Evolutionary conservation across 2,329 filamentous ascomycete genomes (phyloP).

Genomic region (Neurospora sp.): DNA sequence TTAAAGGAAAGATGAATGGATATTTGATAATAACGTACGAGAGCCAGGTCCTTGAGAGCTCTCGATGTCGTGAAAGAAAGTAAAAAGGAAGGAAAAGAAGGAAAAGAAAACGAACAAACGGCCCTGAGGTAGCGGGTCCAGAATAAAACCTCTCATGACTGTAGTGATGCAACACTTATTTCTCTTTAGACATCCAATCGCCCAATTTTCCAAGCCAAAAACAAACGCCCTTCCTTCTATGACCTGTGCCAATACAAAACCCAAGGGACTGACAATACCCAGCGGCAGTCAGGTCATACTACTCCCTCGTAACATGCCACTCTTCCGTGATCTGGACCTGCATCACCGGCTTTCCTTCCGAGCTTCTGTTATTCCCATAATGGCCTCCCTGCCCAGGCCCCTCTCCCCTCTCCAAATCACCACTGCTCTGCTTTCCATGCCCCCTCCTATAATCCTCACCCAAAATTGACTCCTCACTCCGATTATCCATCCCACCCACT

Average conservation of each 20-base stretch:
- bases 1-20: too few species aligned
- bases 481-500: slow-evolving; percentile 3
- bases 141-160: not conserved
- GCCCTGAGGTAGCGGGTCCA: not conserved
- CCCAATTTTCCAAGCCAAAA: not conserved
- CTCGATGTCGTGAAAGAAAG: not conserved
- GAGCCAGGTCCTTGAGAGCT: too few species aligned
- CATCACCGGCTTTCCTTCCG: not conserved
- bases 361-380: not conserved
- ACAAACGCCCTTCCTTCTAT: not conserved
- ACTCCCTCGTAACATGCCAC: not conserved
- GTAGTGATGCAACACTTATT: not conserved
- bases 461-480: slow-evolving; percentile 7
- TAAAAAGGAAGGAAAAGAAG: not conserved
- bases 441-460: slow-evolving; percentile 1
- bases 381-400: not conserved
- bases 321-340: not conserved
- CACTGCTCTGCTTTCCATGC: not conserved
- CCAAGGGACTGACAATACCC: not conserved
- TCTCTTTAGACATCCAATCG: not conserved
- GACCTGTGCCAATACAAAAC: not conserved
- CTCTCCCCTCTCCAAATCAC: not conserved
- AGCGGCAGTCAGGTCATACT: not conserved
- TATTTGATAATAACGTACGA: too few species aligned
- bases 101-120: not conserved